These are phyloP conservation scores for Hypoxylon sp. DNA, from an alignment of 2,329 filamentous ascomycete species.

Conservation along the genomic window DNA sequence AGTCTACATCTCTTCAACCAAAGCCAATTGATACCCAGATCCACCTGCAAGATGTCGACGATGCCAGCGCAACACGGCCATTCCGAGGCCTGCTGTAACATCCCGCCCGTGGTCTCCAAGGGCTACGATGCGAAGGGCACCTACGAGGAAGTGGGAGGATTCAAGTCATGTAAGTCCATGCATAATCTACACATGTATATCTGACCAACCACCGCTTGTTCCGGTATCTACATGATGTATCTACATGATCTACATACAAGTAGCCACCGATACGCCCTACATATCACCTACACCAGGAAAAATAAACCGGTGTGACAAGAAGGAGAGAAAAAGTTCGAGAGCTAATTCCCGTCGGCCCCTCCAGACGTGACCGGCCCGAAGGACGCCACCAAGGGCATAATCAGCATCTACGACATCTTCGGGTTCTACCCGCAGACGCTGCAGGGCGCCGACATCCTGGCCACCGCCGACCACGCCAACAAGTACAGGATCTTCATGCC, in stretches of 20 bases:
- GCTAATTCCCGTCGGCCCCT: constrained; percentile 2
- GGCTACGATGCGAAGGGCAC: constrained; percentile 67
- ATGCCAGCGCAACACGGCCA: constrained; percentile 66
- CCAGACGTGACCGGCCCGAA: constrained; percentile 61
- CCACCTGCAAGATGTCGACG: constrained; percentile 57
- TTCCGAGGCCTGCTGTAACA: constrained; percentile 68
- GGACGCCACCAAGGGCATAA: constrained; percentile 66
- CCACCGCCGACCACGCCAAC: constrained; percentile 65
- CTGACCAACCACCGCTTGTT: not conserved
- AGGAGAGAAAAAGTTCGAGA: not conserved
- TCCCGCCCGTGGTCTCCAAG: constrained; percentile 67
- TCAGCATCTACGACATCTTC: constrained; percentile 77
- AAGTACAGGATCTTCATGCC: constrained; percentile 91
- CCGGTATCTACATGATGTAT: not conserved
- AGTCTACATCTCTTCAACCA: constrained; percentile 15
- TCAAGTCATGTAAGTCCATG: constrained; percentile 62
- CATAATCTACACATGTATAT: not conserved
- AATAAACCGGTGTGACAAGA: not conserved
- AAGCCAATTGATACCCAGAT: constrained; percentile 20
- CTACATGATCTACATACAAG: too few species aligned
- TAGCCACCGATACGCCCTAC: not conserved
- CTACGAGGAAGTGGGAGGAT: constrained; percentile 67
- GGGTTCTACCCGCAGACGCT: constrained; percentile 77
- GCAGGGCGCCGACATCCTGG: constrained; percentile 76
- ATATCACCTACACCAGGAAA: not conserved